These are phyloP conservation scores for Phytophthora sansomeana DNA, from an alignment of 352 stramenopile species.

Conservation along the genomic window DNA sequence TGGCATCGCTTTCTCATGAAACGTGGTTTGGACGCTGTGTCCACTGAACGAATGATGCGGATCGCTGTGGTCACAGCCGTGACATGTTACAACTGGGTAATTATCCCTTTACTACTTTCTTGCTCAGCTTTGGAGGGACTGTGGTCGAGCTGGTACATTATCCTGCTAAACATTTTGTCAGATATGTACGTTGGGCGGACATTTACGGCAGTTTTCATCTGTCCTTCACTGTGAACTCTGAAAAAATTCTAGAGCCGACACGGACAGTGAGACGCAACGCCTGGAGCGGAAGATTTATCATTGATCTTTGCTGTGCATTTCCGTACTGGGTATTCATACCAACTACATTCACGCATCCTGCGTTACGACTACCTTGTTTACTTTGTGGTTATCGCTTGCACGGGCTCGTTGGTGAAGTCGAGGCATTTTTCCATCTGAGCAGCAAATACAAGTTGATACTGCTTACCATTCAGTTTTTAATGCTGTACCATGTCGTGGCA, in stretches of 20 bases:
- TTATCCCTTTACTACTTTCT: constrained; percentile 55
- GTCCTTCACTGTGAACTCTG: constrained; percentile 55
- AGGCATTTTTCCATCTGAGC: constrained; percentile 49
- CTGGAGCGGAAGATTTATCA: constrained; percentile 36
- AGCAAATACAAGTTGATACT: constrained; percentile 51
- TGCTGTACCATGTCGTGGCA: constrained; percentile 64
- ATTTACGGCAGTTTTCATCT: constrained; percentile 61
- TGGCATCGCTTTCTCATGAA: constrained; percentile 46
- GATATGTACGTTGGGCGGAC: constrained; percentile 57
- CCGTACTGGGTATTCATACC: constrained; percentile 52
- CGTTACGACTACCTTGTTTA: constrained; percentile 42
- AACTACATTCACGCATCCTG: constrained; percentile 13
- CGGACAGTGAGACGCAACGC: constrained; percentile 49
- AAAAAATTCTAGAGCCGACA: constrained; percentile 51
- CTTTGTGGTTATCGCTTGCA: constrained; percentile 46
- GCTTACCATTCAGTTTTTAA: constrained; percentile 47
- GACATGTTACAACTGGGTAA: constrained; percentile 65
- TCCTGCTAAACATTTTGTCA: constrained; percentile 37
- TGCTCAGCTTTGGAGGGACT: constrained; percentile 46
- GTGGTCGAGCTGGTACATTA: constrained; percentile 38
- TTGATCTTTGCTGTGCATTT: constrained; percentile 45
- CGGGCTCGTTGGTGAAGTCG: constrained; percentile 46
- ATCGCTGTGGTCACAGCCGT: constrained; percentile 48
- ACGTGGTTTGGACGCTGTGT: constrained; percentile 50
- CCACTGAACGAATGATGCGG: constrained; percentile 50